Evolutionary conservation across 805 yeast species (phyloP), one percentile per base, ranked within the genome.

Genomic region (Suhomyces pyralidae): DNA sequence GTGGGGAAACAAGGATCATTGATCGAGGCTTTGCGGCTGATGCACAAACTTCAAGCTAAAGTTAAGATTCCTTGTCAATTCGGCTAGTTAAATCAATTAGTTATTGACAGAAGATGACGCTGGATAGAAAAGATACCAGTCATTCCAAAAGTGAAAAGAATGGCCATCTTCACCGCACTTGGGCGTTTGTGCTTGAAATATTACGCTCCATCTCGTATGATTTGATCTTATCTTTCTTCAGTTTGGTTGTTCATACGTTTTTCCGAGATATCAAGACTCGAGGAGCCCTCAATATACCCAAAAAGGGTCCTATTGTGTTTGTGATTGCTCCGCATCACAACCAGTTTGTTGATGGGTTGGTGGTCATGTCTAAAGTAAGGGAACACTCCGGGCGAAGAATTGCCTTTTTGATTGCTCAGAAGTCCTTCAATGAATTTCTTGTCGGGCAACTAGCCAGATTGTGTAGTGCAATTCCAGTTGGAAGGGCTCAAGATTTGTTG

Each of bases 271-370:
- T 74, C 51, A 65, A 65, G 45, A 58, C 68, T 36, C 51, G 77
- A 30, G 78, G 78, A 7, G 56, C 74, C 4, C 71, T 70, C 61
- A 63, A 74, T 52, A 66, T 74, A 42, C 78, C 79, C 36, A 62
- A 59, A 28, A 47, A 51, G 14, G 78, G 77, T 5, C 69, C 78
- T 1, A 66, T 72, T 19, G 61, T 74, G 17, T 71, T 74, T 52
- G 79, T 73, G 8, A 67, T 73, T 51, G 79, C 76, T 1, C 79
- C 79, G 2, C 79, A 74, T 57, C 76, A 70, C 52, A 74, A 74
- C 56, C 77, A 74, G 55, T 74, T 73, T 51, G 65, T 74, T 19
- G 79, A 74, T 58, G 76, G 72, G 1, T 54, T 71, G 40, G 66
- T 73, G 28, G 72, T 72, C 44, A 69, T 73, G 69, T 58, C 71